Conservation (phyloP, 2,329 filamentous ascomycete species). For the Clonostachys rhizophaga region DNA sequence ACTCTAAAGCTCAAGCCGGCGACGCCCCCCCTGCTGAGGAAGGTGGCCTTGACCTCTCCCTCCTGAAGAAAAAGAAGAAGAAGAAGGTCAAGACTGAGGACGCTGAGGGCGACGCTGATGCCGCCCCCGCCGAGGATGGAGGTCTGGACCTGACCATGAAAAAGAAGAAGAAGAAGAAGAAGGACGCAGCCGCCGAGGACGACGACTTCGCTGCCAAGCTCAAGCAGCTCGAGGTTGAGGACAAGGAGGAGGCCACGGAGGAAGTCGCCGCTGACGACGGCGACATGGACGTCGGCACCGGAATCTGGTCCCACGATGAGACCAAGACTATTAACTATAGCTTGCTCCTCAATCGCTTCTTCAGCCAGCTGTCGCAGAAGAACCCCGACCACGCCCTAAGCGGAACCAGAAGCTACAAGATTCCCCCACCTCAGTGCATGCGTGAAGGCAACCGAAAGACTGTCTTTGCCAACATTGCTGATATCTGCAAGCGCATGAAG, state of each 20-base stretch:
- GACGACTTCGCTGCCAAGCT: slow-evolving; percentile 58
- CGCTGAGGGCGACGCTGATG: slow-evolving; percentile 39
- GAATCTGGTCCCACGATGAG: slow-evolving; percentile 83
- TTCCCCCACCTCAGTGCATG: slow-evolving; percentile 95
- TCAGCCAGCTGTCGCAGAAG: slow-evolving; percentile 88
- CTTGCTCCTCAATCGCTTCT: slow-evolving; percentile 86
- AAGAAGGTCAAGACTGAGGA: slow-evolving; percentile 36
- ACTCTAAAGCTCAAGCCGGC: slow-evolving; percentile 33
- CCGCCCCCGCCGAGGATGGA: slow-evolving; percentile 40
- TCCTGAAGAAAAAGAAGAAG: slow-evolving; percentile 86
- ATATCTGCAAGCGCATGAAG: slow-evolving; percentile 99
- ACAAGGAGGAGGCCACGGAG: slow-evolving; percentile 49
- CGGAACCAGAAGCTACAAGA: slow-evolving; percentile 96
- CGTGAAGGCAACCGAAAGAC: slow-evolving; percentile 99
- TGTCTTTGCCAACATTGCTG: slow-evolving; percentile 97
- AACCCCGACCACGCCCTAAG: slow-evolving; percentile 92
- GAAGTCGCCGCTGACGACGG: slow-evolving; percentile 56
- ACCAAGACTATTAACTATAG: slow-evolving; percentile 77
- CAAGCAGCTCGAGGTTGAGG: slow-evolving; percentile 60
- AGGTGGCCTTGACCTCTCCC: slow-evolving; percentile 49
- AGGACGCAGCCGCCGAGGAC: slow-evolving; percentile 53
- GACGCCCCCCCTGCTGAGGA: slow-evolving; percentile 44
- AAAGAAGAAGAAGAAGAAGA: slow-evolving; percentile 78
- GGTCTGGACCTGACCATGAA: slow-evolving; percentile 50
- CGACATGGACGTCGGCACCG: slow-evolving; percentile 82